phyloP scores from a whole-genome alignment of 202 grass and related monocot species.

The Bolboschoenoplectus hybrid region DNA sequence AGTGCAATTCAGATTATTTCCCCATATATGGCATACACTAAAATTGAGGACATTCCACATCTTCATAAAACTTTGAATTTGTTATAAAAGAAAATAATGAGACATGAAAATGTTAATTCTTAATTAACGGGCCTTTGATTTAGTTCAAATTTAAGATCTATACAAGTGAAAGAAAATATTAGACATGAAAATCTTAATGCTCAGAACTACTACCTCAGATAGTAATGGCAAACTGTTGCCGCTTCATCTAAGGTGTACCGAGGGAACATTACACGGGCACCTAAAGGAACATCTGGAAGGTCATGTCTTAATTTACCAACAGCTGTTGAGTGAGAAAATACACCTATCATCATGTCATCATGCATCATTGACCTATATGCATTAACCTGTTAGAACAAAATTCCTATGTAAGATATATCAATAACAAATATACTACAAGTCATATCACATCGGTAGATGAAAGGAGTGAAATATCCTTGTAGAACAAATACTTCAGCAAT shows the following conservation, averaged over 20 bases:
- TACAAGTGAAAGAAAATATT: constrained; percentile 7
- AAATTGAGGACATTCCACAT: background rate
- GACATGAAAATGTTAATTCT: background rate
- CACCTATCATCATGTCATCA: constrained; percentile 94
- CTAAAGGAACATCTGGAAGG: constrained; percentile 76
- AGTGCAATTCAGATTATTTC: background rate
- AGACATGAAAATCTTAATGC: constrained; percentile 3
- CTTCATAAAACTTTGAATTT: background rate
- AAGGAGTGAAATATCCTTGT: background rate
- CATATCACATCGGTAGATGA: background rate
- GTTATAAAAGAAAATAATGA: background rate
- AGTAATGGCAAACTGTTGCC: constrained; percentile 83
- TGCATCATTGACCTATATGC: constrained; percentile 88
- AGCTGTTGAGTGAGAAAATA: constrained; percentile 95
- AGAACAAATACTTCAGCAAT: background rate
- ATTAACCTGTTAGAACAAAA: constrained; percentile 68
- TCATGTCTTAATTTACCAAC: constrained; percentile 88
- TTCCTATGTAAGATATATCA: constrained; percentile 32
- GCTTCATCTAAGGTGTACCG: constrained; percentile 90
- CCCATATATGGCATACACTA: background rate
- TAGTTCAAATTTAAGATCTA: background rate
- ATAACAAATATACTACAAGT: background rate
- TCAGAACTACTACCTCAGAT: constrained; percentile 69
- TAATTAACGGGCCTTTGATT: background rate
- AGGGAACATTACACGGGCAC: constrained; percentile 73